These are phyloP conservation scores for Phoma herbarum DNA, from an alignment of 2,329 filamentous ascomycete genomes.

Conservation along the genomic window DNA sequence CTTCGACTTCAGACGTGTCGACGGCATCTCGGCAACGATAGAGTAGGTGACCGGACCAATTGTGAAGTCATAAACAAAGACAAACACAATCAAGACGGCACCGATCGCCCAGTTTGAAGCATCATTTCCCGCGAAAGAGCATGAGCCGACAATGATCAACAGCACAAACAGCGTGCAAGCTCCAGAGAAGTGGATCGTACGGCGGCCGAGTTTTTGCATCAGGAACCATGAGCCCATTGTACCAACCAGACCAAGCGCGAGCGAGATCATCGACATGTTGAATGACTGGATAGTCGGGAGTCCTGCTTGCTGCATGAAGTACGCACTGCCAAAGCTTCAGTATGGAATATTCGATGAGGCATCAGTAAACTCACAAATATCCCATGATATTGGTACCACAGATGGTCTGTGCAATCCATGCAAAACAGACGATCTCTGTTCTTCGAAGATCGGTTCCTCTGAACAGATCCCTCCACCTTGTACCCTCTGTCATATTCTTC, in stretches of 20 bases:
- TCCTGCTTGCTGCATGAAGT: constrained; percentile 58
- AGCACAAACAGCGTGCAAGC: constrained; percentile 66
- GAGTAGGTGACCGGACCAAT: constrained; percentile 91
- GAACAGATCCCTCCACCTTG: constrained; percentile 83
- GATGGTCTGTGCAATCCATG: constrained; percentile 57
- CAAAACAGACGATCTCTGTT: constrained; percentile 71
- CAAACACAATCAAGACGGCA: constrained; percentile 42
- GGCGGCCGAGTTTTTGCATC: constrained; percentile 80
- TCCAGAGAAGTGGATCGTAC: constrained; percentile 77
- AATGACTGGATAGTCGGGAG: constrained; percentile 53
- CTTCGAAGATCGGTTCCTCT: constrained; percentile 77
- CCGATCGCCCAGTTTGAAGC: constrained; percentile 56
- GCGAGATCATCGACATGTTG: constrained; percentile 62
- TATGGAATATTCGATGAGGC: background rate
- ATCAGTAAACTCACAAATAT: constrained; percentile 45
- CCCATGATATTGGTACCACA: constrained; percentile 56
- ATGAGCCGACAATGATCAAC: constrained; percentile 80
- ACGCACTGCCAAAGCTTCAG: constrained; percentile 44
- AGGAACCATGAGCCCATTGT: constrained; percentile 82
- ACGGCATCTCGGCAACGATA: constrained; percentile 82
- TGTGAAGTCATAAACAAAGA: constrained; percentile 82
- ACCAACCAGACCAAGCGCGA: constrained; percentile 73
- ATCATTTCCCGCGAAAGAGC: constrained; percentile 65
- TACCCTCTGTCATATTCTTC: constrained; percentile 69
- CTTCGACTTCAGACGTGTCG: constrained; percentile 84